phyloP scores from a whole-genome alignment of 345 rosid species.

The Linum tenue region DNA sequence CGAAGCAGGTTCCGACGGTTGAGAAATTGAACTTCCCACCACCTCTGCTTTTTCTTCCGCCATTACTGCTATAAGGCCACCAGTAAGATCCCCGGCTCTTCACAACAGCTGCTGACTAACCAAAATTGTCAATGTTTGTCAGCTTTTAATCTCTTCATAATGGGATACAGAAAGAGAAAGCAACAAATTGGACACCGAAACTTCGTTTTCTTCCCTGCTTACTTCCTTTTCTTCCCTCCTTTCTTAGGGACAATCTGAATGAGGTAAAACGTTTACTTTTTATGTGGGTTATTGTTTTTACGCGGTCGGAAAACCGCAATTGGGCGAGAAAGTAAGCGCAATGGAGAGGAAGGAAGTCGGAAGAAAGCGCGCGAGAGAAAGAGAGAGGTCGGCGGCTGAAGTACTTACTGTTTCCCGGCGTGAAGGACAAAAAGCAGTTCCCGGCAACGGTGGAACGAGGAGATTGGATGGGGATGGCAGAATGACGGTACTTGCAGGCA shows the following conservation, averaged over 20 bases:
- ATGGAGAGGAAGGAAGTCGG: no score
- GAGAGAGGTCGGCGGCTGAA: not conserved
- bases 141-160: no score
- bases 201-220: not conserved
- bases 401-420: not conserved
- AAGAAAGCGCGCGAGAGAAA: no score
- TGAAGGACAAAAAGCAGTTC: not conserved
- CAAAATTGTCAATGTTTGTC: not conserved
- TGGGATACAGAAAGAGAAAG: not conserved
- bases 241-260: no score
- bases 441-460: not conserved
- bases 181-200: not conserved
- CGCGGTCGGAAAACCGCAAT: not conserved
- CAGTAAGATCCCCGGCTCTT: not conserved
- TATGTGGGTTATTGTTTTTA: not conserved
- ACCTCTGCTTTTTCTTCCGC: conserved; percentile 1
- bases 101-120: not conserved
- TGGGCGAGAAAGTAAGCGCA: not conserved
- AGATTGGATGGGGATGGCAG: not conserved
- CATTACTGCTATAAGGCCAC: not conserved
- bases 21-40: conserved; percentile 19
- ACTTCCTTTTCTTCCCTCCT: no score
- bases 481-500: not conserved
- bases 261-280: not conserved
- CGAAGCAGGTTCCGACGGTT: not conserved